Base-by-base conservation (phyloP, 306 rosid species). In the Senna tora region DNA sequence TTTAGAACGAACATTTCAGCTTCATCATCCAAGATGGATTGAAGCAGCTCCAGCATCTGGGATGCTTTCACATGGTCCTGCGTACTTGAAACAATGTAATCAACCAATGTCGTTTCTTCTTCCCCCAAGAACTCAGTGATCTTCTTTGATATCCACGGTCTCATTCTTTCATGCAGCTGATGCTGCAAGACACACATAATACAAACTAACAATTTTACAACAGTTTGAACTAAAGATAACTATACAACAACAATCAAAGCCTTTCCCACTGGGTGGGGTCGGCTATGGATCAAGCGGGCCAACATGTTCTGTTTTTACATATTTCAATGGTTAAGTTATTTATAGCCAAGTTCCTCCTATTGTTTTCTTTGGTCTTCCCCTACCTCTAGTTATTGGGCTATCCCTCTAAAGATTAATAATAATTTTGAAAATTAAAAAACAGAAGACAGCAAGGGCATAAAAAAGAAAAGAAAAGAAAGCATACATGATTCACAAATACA, bases 1-100 rank as follows among this genome's bases (percentile, higher is more conserved):
- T 95, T 95, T 73, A 95, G 96, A 76, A 95, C 99, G 14, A 95
- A 92, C 99, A 95, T 91, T 83, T 95, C 99, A 30, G 99, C 97
- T 86, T 95, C 99, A 63, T 95, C 99, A 45, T 95, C 99, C 75
- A 95, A 80, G 79, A 95, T 95, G 65, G 88, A 77, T 77, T 95
- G 97, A 75, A 95, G 97, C 70, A 87, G 84, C 80, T 89, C 97
- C 77, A 95, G 91, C 97, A 95, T 95, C 63, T 88, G 88, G n/a
- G 92, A 87, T 17, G 99, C 97, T 77, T 92, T 90, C 65, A 89
- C 90, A 71, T 95, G 99, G 38, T 95, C 93, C 72, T 85, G 96
- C 38, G 96, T 95, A 51, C 99, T 89, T 12, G 97, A 85, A 57
- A 95, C 99, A 67, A 95, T 95, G 81, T 95, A 95, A 65, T 95